Evolutionary conservation across 2,329 filamentous ascomycete species (phyloP).

Genomic region (Botrytis byssoidea): DNA sequence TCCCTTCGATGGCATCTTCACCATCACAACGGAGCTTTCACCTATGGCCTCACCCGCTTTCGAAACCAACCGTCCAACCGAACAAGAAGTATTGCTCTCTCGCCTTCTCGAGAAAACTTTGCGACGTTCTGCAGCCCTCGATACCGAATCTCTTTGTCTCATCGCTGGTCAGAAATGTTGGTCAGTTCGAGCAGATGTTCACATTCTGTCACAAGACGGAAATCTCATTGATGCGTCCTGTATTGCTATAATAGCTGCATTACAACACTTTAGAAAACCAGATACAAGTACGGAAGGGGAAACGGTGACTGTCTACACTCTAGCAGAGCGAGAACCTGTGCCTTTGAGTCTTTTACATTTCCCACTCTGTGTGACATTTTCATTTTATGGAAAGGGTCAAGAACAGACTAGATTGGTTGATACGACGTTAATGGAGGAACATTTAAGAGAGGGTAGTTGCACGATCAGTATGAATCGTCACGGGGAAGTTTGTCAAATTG

Average conservation of each 20-base stretch:
- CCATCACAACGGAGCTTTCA: constrained; percentile 84
- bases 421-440: constrained; percentile 71
- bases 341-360: constrained; percentile 88
- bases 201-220: constrained; percentile 88
- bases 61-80: constrained; percentile 79
- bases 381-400: constrained; percentile 65
- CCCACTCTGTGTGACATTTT: constrained; percentile 88
- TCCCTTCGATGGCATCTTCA: constrained; percentile 94
- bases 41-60: constrained; percentile 91
- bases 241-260: constrained; percentile 79
- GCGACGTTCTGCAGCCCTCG: constrained; percentile 84
- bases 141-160: constrained; percentile 94
- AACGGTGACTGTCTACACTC: constrained; percentile 77
- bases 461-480: constrained; percentile 61
- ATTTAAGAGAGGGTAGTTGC: constrained; percentile 68
- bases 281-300: constrained; percentile 86
- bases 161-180: constrained; percentile 89
- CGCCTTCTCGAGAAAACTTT: constrained; percentile 91
- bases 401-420: constrained; percentile 72
- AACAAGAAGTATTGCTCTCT: constrained; percentile 81
- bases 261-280: constrained; percentile 88
- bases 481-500: constrained; percentile 48
- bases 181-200: constrained; percentile 85
- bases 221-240: constrained; percentile 85
- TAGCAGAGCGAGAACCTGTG: constrained; percentile 85